phyloP scores from a whole-genome alignment of 192 early-diverging fungal genomes.

The Neocallimastix lanati region DNA sequence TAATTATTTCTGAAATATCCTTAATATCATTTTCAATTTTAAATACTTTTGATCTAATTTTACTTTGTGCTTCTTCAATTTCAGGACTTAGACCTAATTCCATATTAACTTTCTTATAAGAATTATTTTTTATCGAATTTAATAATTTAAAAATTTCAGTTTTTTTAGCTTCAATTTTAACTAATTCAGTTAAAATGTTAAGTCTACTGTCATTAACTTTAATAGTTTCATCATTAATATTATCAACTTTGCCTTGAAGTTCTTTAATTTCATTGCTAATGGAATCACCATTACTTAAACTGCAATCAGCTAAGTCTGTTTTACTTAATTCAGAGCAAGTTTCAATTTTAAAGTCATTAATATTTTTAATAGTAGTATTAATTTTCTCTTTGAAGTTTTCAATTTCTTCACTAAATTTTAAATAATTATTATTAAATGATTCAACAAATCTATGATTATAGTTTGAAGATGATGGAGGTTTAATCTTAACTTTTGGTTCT shows the following conservation, averaged over 20 bases:
- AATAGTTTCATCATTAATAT: neutral
- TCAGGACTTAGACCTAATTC: neutral
- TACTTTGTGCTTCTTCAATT: neutral
- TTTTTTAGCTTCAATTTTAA: neutral
- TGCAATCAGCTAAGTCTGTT: neutral
- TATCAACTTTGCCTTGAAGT: neutral
- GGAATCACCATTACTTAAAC: neutral
- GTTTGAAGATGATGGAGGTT: neutral
- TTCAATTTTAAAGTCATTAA: neutral
- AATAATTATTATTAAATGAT: neutral
- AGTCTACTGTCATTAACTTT: neutral
- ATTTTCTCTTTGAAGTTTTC: neutral
- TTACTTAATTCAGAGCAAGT: neutral
- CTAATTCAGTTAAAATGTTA: neutral
- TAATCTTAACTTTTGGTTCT: neutral
- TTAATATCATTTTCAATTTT: neutral
- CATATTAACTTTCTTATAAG: neutral
- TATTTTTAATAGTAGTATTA: neutral
- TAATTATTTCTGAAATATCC: neutral
- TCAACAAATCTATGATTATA: neutral
- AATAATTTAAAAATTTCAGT: neutral
- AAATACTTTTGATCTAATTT: neutral
- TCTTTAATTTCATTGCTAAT: neutral
- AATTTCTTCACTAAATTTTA: neutral
- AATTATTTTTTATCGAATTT: neutral